Base-by-base conservation (phyloP, 305 asterid species). In the Fraxinus paxiana region DNA sequence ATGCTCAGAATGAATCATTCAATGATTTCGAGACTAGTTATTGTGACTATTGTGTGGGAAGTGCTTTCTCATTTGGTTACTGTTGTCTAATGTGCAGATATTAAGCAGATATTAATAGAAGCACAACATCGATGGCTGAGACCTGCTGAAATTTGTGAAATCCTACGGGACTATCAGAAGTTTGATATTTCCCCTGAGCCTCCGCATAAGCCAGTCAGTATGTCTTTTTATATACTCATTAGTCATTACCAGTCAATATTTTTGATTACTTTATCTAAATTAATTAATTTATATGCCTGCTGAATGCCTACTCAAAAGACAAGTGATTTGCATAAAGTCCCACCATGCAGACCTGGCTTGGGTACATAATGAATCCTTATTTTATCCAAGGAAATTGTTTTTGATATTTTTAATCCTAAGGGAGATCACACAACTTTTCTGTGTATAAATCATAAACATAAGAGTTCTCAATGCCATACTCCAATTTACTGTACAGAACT, bases 141-240 rank as follows among this genome's bases (percentile, higher is more conserved):
- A 84, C 97, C 98, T 59, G 93, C 97, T 61, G 98, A 94, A 86
- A 92, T 94, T 83, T 90, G 91, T 89, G 97, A 92, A 86, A 94
- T 94, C 77, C 84, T 94, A 33, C 85, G 89, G 82, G 92, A 92
- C 88, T 88, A 87, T 76, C 86, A 77, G 51, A 92, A 92, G 89
- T 94, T 92, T 76, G 86, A 84, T 67, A 87, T 94, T 71, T 87
- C 97, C 38, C 88, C 91, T 0, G 97, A 92, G 89, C 91, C 98
- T 82, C 97, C 97, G 72, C 79, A 48, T 77, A 92, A 88, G 87
- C 98, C 98, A 87, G 87, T 89, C 79, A 92, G 98, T 94, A 92
- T 38, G 98, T 86, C 79, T 51, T 87, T 75, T 81, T 84, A 84
- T 86, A 79, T 74, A 78, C 69, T 73, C 34, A 0, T 33, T 30